Evolutionary conservation across 2,329 filamentous ascomycete genomes (phyloP).

Genomic region (Phaeosphaeria sp.): DNA sequence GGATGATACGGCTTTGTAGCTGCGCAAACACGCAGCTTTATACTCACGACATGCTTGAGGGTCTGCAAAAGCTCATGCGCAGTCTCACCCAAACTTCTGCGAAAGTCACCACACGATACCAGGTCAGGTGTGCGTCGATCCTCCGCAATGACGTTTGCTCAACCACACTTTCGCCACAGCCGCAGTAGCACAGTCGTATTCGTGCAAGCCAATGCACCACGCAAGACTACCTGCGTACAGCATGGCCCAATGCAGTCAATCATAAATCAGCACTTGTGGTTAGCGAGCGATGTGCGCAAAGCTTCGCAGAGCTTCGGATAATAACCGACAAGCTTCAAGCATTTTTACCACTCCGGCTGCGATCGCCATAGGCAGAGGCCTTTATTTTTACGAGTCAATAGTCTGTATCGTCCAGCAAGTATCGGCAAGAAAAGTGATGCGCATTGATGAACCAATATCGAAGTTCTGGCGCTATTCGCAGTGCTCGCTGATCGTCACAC

Average conservation of each 20-base stretch:
- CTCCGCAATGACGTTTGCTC: constrained; percentile 14
- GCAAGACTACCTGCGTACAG: constrained; percentile 10
- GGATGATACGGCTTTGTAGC: constrained; percentile 6
- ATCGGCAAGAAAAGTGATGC: not conserved
- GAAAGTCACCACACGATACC: constrained; percentile 12
- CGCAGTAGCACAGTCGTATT: constrained; percentile 11
- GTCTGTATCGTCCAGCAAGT: not conserved
- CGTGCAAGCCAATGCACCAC: constrained; percentile 5
- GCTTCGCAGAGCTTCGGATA: constrained; percentile 4
- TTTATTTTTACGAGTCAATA: constrained; percentile 20
- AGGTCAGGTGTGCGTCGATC: constrained; percentile 16
- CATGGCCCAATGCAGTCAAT: constrained; percentile 14
- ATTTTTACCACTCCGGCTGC: constrained; percentile 9
- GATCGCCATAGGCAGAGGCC: constrained; percentile 8
- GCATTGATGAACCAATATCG: constrained; percentile 12
- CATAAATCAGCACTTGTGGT: constrained; percentile 20
- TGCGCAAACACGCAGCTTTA: constrained; percentile 15
- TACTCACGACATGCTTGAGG: constrained; percentile 4
- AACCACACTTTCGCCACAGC: constrained; percentile 16
- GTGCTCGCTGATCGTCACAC: constrained; percentile 11
- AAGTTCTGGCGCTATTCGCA: constrained; percentile 9
- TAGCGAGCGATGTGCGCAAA: constrained; percentile 18
- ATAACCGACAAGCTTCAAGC: constrained; percentile 18
- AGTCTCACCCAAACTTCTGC: constrained; percentile 10
- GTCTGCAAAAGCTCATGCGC: constrained; percentile 1